These are phyloP conservation scores for Cytospora schulzeri DNA, from an alignment of 2,329 filamentous ascomycete genomes.

Conservation along the genomic window DNA sequence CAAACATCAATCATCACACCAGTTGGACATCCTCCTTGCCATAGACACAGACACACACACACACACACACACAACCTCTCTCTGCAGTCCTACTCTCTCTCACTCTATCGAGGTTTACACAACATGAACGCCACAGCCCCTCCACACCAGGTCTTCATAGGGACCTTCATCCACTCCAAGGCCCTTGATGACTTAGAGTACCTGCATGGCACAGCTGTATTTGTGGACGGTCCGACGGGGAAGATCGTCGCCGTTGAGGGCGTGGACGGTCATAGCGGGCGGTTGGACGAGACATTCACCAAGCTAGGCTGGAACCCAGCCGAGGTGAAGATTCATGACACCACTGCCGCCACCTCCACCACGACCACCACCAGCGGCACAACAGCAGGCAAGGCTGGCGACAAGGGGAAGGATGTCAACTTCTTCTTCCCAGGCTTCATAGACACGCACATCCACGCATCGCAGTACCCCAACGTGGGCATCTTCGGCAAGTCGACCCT, in stretches of 20 bases:
- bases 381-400: background rate
- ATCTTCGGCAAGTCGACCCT: constrained; percentile 93
- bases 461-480: constrained; percentile 92
- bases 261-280: constrained; percentile 38
- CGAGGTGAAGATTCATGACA: constrained; percentile 42
- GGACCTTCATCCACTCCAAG: constrained; percentile 58
- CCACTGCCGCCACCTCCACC: background rate
- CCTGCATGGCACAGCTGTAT: constrained; percentile 52
- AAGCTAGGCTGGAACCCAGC: constrained; percentile 48
- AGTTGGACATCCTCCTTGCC: too few species aligned
- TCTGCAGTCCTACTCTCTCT: background rate
- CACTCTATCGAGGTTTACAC: background rate
- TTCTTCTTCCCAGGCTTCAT: constrained; percentile 88
- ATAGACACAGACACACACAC: too few species aligned
- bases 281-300: constrained; percentile 40
- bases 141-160: constrained; percentile 52
- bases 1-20: too few species aligned
- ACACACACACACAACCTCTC: too few species aligned
- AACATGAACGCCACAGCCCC: constrained; percentile 10
- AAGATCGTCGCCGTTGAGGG: constrained; percentile 53
- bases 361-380: background rate
- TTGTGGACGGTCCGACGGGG: constrained; percentile 49
- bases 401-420: constrained; percentile 48
- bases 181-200: constrained; percentile 52
- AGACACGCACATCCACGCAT: constrained; percentile 93